phyloP scores from a whole-genome alignment of 139 green algal genomes.

The Deuterostichococcus epilithicus region DNA sequence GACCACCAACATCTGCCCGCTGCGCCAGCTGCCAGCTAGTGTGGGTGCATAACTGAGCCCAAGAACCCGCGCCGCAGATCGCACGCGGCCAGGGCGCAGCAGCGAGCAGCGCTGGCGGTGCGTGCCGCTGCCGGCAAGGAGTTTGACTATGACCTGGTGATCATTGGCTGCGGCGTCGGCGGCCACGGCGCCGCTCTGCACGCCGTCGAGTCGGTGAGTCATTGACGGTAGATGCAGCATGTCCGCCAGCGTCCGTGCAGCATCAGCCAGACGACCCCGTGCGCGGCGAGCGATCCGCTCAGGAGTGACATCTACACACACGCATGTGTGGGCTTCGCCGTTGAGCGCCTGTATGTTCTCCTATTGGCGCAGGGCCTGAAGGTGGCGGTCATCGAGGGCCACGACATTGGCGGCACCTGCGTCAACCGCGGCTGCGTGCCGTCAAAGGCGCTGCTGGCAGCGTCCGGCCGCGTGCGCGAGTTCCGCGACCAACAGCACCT shows the following conservation, averaged over 20 bases:
- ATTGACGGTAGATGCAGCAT: neutral
- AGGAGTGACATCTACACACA: no score
- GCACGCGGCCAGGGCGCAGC: neutral
- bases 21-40: no score
- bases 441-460: constrained; percentile 95
- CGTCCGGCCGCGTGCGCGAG: constrained; percentile 88
- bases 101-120: neutral
- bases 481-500: constrained; percentile 90
- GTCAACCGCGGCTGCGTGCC: constrained; percentile 99
- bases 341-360: neutral
- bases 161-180: constrained; percentile 96
- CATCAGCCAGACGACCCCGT: no score
- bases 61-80: neutral
- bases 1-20: no score
- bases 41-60: no score
- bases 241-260: no score
- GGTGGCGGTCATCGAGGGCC: constrained; percentile 94
- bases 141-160: constrained; percentile 98
- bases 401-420: constrained; percentile 97
- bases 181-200: constrained; percentile 97
- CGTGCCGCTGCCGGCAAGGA: constrained; percentile 1
- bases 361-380: constrained; percentile 78
- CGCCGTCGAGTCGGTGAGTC: constrained; percentile 87
- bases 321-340: no score
- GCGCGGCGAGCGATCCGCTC: no score